Conservation (phyloP, 441 rosid species). For the Erodium texanum region DNA sequence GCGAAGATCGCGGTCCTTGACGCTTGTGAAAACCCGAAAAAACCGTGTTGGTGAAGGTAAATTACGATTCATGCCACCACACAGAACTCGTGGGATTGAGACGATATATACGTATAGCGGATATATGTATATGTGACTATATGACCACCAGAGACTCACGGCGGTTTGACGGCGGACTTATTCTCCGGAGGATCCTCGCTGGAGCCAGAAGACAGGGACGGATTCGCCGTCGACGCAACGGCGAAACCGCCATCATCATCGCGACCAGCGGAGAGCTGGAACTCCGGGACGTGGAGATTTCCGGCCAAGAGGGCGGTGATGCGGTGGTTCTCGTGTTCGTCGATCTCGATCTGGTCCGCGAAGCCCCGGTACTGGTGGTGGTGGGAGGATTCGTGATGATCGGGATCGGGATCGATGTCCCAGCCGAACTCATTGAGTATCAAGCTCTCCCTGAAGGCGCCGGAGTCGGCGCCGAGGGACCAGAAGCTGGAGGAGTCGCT, state of each 20-base stretch:
- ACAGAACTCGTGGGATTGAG: not conserved
- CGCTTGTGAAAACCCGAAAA: not conserved
- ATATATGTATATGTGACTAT: not conserved
- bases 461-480: not conserved
- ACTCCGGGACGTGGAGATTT: not conserved
- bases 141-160: conserved; percentile 48
- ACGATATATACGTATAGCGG: not conserved
- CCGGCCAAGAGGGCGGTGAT: not conserved
- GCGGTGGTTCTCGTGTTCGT: not conserved
- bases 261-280: not conserved
- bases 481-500: no score
- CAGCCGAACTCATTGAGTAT: not conserved
- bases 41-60: not conserved
- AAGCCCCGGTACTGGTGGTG: not conserved
- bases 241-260: not conserved
- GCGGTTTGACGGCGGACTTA: conserved; percentile 47
- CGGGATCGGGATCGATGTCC: not conserved
- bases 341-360: not conserved
- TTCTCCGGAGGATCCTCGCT: conserved; percentile 56
- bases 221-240: conserved; percentile 25
- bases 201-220: conserved; percentile 63
- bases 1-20: not conserved
- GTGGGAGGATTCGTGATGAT: no score
- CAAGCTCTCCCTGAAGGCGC: not conserved
- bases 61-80: not conserved